phyloP scores from a whole-genome alignment of 306 rosid species.

The Benincasa hispida region DNA sequence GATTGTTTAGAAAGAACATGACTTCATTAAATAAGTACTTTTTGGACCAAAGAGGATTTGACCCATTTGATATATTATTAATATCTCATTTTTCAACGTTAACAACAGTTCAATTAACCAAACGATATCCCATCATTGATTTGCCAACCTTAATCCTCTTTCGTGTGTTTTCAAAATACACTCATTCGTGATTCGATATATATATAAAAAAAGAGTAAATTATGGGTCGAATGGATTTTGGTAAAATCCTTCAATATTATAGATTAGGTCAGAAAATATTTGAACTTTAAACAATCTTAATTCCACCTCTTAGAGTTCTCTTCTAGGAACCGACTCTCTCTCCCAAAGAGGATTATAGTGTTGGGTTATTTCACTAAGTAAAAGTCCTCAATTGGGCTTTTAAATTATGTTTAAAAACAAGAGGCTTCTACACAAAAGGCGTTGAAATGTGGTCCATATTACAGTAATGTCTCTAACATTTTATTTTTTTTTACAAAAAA shows the following conservation, averaged over 20 bases:
- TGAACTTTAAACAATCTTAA: neutral
- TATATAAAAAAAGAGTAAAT: neutral
- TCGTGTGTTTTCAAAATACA: neutral
- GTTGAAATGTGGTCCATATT: no score
- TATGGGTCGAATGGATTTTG: neutral
- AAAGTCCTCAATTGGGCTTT: no score
- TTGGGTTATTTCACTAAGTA: no score
- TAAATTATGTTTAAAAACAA: no score
- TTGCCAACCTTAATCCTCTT: neutral
- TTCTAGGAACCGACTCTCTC: neutral
- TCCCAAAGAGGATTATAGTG: neutral
- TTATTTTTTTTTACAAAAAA: no score
- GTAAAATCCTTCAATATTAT: neutral
- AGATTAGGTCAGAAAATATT: neutral
- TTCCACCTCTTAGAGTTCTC: neutral
- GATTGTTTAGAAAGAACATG: no score
- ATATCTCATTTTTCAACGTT: neutral
- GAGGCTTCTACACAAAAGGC: no score
- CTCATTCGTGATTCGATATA: neutral
- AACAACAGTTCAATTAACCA: neutral
- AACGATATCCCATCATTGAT: neutral
- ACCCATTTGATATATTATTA: neutral
- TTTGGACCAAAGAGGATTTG: neutral
- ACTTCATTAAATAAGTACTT: neutral
- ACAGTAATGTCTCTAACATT: no score